phyloP scores from a whole-genome alignment of 2,329 filamentous ascomycete species.

The Paraphoma chrysanthemicola region DNA sequence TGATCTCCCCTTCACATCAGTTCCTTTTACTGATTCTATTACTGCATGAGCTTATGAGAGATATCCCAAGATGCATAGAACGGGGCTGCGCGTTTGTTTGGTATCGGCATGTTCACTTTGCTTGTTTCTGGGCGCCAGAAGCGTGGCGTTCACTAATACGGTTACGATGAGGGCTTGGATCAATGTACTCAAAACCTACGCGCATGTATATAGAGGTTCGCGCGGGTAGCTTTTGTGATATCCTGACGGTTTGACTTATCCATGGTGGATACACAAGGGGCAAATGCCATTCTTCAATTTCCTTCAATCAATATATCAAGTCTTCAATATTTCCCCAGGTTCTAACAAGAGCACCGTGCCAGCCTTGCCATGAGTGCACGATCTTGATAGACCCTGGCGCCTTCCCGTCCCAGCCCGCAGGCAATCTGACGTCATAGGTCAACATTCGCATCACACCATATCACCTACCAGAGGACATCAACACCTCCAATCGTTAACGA shows the following conservation, averaged over 20 bases:
- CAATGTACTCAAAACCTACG: slow-evolving; percentile 8
- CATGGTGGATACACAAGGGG: slow-evolving; percentile 2
- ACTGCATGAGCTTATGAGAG: slow-evolving; percentile 38
- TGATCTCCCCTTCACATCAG: slow-evolving; percentile 1
- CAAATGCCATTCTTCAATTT: slow-evolving; percentile 12
- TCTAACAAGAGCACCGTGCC: not conserved
- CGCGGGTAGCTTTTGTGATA: slow-evolving; percentile 12
- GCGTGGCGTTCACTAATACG: slow-evolving; percentile 3
- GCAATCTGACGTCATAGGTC: slow-evolving; percentile 14
- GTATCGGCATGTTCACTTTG: slow-evolving; percentile 2
- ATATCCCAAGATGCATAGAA: slow-evolving; percentile 29
- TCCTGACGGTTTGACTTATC: slow-evolving; percentile 11
- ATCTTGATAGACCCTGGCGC: not conserved
- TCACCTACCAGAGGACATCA: not conserved
- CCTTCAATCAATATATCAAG: not conserved
- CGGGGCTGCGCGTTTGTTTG: slow-evolving; percentile 4
- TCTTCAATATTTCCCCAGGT: not conserved
- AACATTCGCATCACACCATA: not conserved
- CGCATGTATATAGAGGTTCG: slow-evolving; percentile 13
- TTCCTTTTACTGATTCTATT: not conserved
- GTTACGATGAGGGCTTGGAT: not conserved
- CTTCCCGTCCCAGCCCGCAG: slow-evolving; percentile 6
- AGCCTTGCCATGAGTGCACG: not conserved
- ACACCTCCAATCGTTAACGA: not conserved
- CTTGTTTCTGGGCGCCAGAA: not conserved